These are phyloP conservation scores for Agroathelia rolfsii DNA, from an alignment of 1,284 basidiomycete genomes.

Conservation along the genomic window DNA sequence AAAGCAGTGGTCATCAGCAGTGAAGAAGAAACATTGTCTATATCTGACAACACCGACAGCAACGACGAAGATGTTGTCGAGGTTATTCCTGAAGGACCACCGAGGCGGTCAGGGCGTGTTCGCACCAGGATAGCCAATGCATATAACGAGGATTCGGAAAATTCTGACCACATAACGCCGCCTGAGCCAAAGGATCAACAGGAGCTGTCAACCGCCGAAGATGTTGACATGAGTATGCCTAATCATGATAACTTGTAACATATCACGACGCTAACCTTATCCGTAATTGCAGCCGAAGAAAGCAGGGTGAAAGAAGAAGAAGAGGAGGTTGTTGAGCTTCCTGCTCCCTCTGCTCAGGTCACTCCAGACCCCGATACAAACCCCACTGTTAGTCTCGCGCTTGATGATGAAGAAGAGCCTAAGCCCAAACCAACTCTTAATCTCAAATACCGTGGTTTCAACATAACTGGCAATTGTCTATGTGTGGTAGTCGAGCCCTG, in stretches of 20 bases:
- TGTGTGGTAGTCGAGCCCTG: slow-evolving; percentile 74
- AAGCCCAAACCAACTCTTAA: slow-evolving; percentile 63
- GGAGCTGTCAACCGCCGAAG: too few relatives aligned
- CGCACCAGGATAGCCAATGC: slow-evolving; percentile 14
- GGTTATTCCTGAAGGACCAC: slow-evolving; percentile 4
- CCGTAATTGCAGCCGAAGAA: too few relatives aligned
- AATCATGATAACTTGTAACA: too few relatives aligned
- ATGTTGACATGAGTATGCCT: too few relatives aligned
- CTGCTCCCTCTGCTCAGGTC: too few relatives aligned
- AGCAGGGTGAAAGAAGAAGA: slow-evolving; percentile 8
- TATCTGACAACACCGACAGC: slow-evolving; percentile 16
- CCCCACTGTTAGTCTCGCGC: too few relatives aligned
- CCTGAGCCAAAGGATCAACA: too few relatives aligned
- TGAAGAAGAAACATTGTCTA: slow-evolving; percentile 18
- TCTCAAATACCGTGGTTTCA: slow-evolving; percentile 58
- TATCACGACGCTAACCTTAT: too few relatives aligned
- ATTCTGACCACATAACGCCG: too few relatives aligned
- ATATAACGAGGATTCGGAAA: slow-evolving; percentile 18
- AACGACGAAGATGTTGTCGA: slow-evolving; percentile 12
- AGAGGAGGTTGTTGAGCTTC: slow-evolving; percentile 5
- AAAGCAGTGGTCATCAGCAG: slow-evolving; percentile 20
- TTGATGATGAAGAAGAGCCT: slow-evolving; percentile 48
- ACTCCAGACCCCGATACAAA: too few relatives aligned
- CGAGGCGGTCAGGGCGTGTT: slow-evolving; percentile 18
- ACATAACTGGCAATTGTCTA: slow-evolving; percentile 56